Percentiles rank a stretch among this genome's conserved stretches.
Conservation (phyloP, 805 yeast genomes). For the Starmerella khaoyaiensis region DNA sequence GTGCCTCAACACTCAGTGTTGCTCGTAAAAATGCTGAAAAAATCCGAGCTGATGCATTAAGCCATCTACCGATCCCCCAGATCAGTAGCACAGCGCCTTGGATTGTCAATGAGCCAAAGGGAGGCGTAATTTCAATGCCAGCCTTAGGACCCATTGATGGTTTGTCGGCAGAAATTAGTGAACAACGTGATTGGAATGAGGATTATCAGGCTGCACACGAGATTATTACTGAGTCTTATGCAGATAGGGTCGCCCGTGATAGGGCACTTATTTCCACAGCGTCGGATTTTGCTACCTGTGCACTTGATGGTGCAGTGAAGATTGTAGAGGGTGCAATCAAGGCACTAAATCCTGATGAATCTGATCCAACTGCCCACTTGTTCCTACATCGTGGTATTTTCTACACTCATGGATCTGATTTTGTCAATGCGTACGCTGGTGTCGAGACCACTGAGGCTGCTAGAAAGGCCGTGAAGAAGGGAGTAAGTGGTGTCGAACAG, state of each 20-base stretch:
- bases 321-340: slow-evolving; percentile 59
- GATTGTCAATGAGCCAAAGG: no score
- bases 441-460: slow-evolving; percentile 82
- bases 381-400: slow-evolving; percentile 74
- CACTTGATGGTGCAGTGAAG: slow-evolving; percentile 67
- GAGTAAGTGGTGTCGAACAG: slow-evolving; percentile 55
- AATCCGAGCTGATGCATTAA: slow-evolving; percentile 19
- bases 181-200: slow-evolving; percentile 73
- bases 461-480: slow-evolving; percentile 64
- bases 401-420: slow-evolving; percentile 65
- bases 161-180: slow-evolving; percentile 21
- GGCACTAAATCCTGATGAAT: slow-evolving; percentile 73
- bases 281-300: slow-evolving; percentile 62
- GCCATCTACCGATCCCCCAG: slow-evolving; percentile 43
- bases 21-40: slow-evolving; percentile 14
- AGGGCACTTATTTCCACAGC: slow-evolving; percentile 55
- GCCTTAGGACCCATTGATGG: neutral
- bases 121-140: no score
- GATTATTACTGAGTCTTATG: slow-evolving; percentile 43
- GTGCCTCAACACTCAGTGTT: slow-evolving; percentile 41
- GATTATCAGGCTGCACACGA: slow-evolving; percentile 77
- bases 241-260: slow-evolving; percentile 64
- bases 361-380: slow-evolving; percentile 41
- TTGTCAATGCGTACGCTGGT: slow-evolving; percentile 48
- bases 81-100: slow-evolving; percentile 44